These are phyloP conservation scores for Eimeria nieschulzi DNA, from an alignment of 169 alveolate genomes.

Conservation along the genomic window DNA sequence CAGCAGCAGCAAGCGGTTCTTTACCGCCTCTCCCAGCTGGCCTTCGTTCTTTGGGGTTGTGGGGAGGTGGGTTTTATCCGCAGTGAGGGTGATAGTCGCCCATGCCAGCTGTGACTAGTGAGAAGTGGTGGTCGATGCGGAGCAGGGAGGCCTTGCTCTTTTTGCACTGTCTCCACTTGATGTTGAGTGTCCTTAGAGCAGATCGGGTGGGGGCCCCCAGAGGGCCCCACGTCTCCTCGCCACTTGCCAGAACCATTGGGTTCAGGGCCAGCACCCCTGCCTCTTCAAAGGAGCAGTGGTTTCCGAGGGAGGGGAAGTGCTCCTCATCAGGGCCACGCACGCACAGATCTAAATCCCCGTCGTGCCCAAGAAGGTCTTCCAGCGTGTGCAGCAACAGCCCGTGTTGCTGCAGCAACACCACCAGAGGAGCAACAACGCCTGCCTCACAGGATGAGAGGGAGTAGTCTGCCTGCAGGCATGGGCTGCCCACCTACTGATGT, in stretches of 20 bases:
- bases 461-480: no score
- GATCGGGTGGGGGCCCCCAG: not conserved
- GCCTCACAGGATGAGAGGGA: no score
- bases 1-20: no score
- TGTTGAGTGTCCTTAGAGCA: constrained; percentile 9
- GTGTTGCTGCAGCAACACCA: constrained; percentile 47
- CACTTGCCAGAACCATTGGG: not conserved
- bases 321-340: constrained; percentile 9
- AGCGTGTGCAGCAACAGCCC: constrained; percentile 44
- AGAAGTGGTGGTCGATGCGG: constrained; percentile 32
- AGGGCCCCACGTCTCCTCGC: not conserved
- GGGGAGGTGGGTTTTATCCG: no score
- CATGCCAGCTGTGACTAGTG: no score
- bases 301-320: not conserved
- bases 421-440: constrained; percentile 1
- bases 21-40: no score
- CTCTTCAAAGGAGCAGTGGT: not conserved
- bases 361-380: constrained; percentile 30
- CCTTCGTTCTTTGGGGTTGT: no score
- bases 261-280: not conserved
- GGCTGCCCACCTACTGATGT: no score
- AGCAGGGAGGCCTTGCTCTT: constrained; percentile 2
- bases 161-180: constrained; percentile 33
- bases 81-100: no score
- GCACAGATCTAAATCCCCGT: constrained; percentile 19